phyloP scores from a whole-genome alignment of 106 monocot species.

The Apostasia ramifera region DNA sequence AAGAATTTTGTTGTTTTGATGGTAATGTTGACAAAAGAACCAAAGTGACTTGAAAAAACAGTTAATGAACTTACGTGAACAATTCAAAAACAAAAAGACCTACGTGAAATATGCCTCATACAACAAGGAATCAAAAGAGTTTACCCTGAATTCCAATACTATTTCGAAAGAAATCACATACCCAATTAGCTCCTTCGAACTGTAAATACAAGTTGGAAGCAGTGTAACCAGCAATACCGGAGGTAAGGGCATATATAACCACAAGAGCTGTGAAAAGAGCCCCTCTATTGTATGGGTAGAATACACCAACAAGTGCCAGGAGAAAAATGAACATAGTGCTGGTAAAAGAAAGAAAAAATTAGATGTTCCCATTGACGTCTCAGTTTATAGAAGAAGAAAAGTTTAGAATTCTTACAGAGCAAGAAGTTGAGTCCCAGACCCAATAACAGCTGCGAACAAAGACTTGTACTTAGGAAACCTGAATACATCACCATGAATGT shows the following conservation, averaged over 20 bases:
- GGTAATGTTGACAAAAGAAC: too few relatives aligned
- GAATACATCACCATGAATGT: constrained; percentile 80
- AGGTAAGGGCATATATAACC: constrained; percentile 79
- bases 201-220: constrained; percentile 66
- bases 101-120: too few relatives aligned
- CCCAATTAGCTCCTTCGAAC: constrained; percentile 75
- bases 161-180: constrained; percentile 17
- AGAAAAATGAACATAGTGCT: constrained; percentile 73
- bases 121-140: not conserved
- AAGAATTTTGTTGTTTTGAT: too few relatives aligned
- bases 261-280: constrained; percentile 77
- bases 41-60: too few relatives aligned
- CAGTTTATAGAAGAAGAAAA: not conserved
- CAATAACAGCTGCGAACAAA: constrained; percentile 61
- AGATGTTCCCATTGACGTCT: constrained; percentile 5
- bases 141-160: not conserved
- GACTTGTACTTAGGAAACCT: constrained; percentile 65
- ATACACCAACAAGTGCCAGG: constrained; percentile 77
- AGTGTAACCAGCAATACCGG: constrained; percentile 72
- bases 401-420: constrained; percentile 44
- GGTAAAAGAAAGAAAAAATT: constrained; percentile 9
- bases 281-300: constrained; percentile 82
- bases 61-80: too few relatives aligned
- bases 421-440: constrained; percentile 73
- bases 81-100: too few relatives aligned